Evolutionary conservation across 2,329 filamentous ascomycete genomes (phyloP), one percentile per base, ranked within the genome.

Genomic region (Decorospora gaudefroyi): DNA sequence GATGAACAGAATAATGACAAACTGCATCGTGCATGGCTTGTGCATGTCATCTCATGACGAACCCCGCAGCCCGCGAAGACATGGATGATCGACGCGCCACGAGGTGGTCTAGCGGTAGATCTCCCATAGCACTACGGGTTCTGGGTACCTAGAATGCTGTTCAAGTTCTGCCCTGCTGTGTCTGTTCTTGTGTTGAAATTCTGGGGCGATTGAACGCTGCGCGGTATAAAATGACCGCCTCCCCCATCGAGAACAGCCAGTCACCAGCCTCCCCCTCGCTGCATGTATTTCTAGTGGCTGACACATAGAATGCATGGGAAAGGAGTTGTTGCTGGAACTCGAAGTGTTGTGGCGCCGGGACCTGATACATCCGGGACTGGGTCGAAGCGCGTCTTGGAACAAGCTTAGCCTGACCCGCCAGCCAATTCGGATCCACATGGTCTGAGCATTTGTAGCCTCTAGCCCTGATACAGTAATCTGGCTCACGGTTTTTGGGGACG

Each of bases 271-370:
- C n/a, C n/a, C n/a, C n/a, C n/a, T n/a, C n/a, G n/a, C n/a, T n/a
- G n/a, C n/a, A n/a, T n/a, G n/a, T n/a, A n/a, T n/a, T n/a, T n/a
- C n/a, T n/a, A n/a, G n/a, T n/a, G 41, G 44, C 54, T 59, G 58
- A 61, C 42, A 62, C 60, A 43, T 41, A 23, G 36, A 13, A 41
- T 42, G 61, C 52, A 45, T 42, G 49, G 54, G 28, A 39, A 37
- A 34, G 31, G 30, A 28, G 46, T 18, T 30, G 16, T 42, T 31
- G 12, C 47, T 67, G 60, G 42, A 50, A 68, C 66, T 45, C 33
- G 27, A 34, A 33, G 21, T 56, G 64, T 62, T 37, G 55, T 68
- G 56, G 62, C 61, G 58, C 55, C 66, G 64, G 66, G 57, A 62
- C 46, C 16, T 64, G 61, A 59, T 49, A 62, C 64, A 64, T 66